phyloP scores from a whole-genome alignment of 345 rosid species.

The Abelmoschus esculentus region DNA sequence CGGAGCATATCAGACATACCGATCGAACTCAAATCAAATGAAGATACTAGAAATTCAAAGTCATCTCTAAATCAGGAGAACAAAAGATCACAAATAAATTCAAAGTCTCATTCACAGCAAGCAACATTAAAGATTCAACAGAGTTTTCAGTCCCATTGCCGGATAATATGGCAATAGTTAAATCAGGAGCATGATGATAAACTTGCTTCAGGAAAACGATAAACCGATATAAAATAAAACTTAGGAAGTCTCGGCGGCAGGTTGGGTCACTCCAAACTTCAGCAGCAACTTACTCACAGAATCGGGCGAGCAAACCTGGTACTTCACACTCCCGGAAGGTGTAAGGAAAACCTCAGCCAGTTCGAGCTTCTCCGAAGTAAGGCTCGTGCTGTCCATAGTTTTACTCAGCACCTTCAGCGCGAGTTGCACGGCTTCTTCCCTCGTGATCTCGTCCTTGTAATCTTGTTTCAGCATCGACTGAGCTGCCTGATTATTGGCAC shows the following conservation, averaged over 20 bases:
- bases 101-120: background rate
- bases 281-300: slow-evolving; percentile 68
- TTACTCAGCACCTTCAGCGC: slow-evolving; percentile 89
- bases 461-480: slow-evolving; percentile 96
- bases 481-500: slow-evolving; percentile 81
- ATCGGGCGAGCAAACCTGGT: slow-evolving; percentile 73
- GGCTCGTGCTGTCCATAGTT: slow-evolving; percentile 98
- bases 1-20: too few species aligned
- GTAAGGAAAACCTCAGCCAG: slow-evolving; percentile 73
- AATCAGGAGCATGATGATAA: background rate
- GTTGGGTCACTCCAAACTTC: slow-evolving; percentile 68
- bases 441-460: slow-evolving; percentile 75
- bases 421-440: slow-evolving; percentile 88
- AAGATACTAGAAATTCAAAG: background rate
- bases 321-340: slow-evolving; percentile 77
- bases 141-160: background rate
- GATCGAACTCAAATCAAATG: background rate
- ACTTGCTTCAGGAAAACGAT: background rate
- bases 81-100: background rate
- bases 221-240: background rate
- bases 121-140: background rate
- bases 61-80: too few species aligned
- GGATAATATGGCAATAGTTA: background rate
- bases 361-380: slow-evolving; percentile 90
- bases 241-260: slow-evolving; percentile 58